Evolutionary conservation across 495 filamentous ascomycete genomes (phyloP).

Genomic region (Lentithecium fluviatile): DNA sequence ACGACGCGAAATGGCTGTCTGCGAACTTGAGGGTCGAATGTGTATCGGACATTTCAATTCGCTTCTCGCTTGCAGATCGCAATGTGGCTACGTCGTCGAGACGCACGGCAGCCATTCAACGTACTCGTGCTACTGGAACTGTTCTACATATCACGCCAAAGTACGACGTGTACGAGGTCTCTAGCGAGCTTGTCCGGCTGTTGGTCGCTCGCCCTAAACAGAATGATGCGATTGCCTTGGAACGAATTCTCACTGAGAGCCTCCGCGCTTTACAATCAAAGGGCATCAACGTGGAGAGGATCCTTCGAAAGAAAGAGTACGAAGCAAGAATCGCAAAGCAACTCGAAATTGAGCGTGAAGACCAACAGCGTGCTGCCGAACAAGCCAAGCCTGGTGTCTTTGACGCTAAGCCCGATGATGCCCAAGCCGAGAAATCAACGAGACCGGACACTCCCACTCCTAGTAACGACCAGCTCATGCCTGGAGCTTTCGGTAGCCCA

Average conservation of each 20-base stretch:
- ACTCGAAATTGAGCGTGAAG: constrained; percentile 62
- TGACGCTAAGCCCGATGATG: constrained; percentile 56
- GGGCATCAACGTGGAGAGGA: constrained; percentile 93
- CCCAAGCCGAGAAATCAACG: constrained; percentile 39
- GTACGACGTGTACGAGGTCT: constrained; percentile 85
- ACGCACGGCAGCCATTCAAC: constrained; percentile 57
- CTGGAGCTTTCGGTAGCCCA: constrained; percentile 35
- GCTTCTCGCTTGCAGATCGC: constrained; percentile 67
- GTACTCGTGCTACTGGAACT: constrained; percentile 56
- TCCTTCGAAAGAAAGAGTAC: constrained; percentile 77
- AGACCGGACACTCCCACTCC: constrained; percentile 44
- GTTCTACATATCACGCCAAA: constrained; percentile 61
- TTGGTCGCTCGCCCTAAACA: constrained; percentile 81
- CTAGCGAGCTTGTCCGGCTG: constrained; percentile 72
- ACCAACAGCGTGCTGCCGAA: constrained; percentile 64
- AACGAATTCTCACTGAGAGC: constrained; percentile 81
- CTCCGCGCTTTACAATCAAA: constrained; percentile 72
- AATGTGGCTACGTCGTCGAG: constrained; percentile 41
- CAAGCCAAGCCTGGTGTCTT: constrained; percentile 58
- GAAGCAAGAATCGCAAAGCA: constrained; percentile 84
- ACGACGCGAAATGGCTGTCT: constrained; percentile 85
- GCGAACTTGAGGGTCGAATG: constrained; percentile 75
- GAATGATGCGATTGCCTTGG: constrained; percentile 79
- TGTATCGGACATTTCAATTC: constrained; percentile 67
- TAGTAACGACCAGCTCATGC: constrained; percentile 32